phyloP scores from a whole-genome alignment of 345 rosid genomes.

The Draba incana region DNA sequence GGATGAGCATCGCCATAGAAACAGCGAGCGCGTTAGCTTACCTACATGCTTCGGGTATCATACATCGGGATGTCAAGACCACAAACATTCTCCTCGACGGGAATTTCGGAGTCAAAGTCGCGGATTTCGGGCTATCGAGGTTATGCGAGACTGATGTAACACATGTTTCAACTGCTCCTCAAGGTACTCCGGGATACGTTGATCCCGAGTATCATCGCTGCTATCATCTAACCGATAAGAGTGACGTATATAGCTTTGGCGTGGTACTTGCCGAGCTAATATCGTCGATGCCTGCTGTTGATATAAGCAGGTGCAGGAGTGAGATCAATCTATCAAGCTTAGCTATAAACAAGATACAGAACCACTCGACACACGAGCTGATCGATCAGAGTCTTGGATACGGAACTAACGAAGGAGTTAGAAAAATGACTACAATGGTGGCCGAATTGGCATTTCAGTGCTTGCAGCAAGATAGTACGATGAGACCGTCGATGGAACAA shows the following conservation, averaged over 20 bases:
- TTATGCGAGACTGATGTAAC: slow-evolving; percentile 57
- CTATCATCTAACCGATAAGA: slow-evolving; percentile 66
- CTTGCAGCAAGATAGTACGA: slow-evolving; percentile 58
- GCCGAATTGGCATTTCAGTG: slow-evolving; percentile 67
- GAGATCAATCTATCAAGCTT: slow-evolving; percentile 66
- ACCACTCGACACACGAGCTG: slow-evolving; percentile 47
- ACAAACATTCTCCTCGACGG: slow-evolving; percentile 66
- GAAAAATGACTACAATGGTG: slow-evolving; percentile 51
- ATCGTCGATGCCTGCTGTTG: slow-evolving; percentile 74
- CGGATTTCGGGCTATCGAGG: slow-evolving; percentile 71
- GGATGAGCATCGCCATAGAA: slow-evolving; percentile 66
- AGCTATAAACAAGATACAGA: slow-evolving; percentile 59
- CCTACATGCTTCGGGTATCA: slow-evolving; percentile 61
- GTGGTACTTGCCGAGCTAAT: slow-evolving; percentile 71
- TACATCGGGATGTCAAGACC: slow-evolving; percentile 73
- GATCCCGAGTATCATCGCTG: slow-evolving; percentile 69
- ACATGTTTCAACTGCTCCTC: slow-evolving; percentile 73
- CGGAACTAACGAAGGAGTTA: slow-evolving; percentile 44
- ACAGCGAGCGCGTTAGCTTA: slow-evolving; percentile 65
- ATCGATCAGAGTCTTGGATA: slow-evolving; percentile 58
- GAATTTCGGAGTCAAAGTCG: slow-evolving; percentile 62
- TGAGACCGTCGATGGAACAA: slow-evolving; percentile 62
- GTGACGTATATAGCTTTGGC: slow-evolving; percentile 78
- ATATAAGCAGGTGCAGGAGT: slow-evolving; percentile 51
- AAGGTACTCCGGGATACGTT: slow-evolving; percentile 71